These are phyloP conservation scores for Forsythia viridissima DNA, from an alignment of 257 asterid species.

Conservation along the genomic window DNA sequence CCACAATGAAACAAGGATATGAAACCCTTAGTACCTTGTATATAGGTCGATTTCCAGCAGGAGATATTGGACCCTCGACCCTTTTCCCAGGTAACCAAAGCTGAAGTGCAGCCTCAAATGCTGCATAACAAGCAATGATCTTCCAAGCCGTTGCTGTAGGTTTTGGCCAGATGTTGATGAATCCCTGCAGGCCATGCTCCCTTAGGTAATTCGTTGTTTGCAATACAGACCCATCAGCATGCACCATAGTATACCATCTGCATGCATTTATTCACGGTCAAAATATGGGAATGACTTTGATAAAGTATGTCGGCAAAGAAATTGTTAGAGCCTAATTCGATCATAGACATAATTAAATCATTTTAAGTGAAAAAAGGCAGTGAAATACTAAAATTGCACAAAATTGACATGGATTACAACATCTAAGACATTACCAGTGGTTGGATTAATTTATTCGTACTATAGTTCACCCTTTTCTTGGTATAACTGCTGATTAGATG, in stretches of 20 bases:
- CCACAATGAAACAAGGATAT: neutral
- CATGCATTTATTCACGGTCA: conserved; percentile 25
- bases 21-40: conserved; percentile 62
- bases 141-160: conserved; percentile 77
- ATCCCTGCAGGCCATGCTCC: conserved; percentile 73
- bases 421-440: neutral
- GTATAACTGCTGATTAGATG: neutral
- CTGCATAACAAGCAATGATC: conserved; percentile 73
- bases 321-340: neutral
- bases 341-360: neutral
- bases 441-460: neutral
- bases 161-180: conserved; percentile 74
- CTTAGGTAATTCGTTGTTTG: conserved; percentile 63
- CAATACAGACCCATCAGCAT: conserved; percentile 85
- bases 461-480: neutral
- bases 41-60: conserved; percentile 81
- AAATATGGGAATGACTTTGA: neutral
- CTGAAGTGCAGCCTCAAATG: conserved; percentile 92
- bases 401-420: neutral
- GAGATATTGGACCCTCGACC: conserved; percentile 89
- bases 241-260: conserved; percentile 99
- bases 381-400: neutral
- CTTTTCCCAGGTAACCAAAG: conserved; percentile 82
- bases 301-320: no score
- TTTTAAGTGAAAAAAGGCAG: neutral